These are phyloP conservation scores for Lotus japonicus DNA, from an alignment of 306 rosid genomes.

Conservation along the genomic window DNA sequence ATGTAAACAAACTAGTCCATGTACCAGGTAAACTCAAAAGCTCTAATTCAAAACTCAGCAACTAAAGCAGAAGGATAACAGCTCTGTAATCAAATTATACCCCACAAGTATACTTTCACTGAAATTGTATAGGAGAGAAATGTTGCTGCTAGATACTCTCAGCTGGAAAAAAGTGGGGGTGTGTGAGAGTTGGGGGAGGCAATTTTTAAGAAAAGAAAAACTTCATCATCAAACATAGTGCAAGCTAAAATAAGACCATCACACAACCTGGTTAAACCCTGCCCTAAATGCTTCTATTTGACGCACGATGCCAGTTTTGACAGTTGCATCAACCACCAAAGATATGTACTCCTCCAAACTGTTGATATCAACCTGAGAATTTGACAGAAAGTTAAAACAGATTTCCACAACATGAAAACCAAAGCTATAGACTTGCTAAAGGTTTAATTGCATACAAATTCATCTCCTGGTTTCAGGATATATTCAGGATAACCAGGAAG, in stretches of 20 bases:
- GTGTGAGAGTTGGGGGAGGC: neutral
- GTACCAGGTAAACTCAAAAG: neutral
- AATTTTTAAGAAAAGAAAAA: neutral
- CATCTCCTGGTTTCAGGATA: slow-evolving; percentile 65
- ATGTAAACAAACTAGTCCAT: too few species aligned
- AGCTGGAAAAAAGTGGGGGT: neutral
- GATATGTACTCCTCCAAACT: slow-evolving; percentile 86
- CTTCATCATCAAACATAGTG: neutral
- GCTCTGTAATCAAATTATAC: neutral
- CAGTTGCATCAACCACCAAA: slow-evolving; percentile 70
- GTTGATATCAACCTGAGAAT: slow-evolving; percentile 62
- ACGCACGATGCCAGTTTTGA: slow-evolving; percentile 66
- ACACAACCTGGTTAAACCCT: slow-evolving; percentile 80
- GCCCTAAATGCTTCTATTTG: slow-evolving; percentile 87
- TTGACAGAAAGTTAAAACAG: neutral
- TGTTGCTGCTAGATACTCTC: neutral
- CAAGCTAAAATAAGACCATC: neutral
- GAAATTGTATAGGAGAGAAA: neutral
- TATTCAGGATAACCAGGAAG: slow-evolving; percentile 89
- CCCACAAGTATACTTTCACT: neutral
- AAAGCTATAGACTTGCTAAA: neutral
- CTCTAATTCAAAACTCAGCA: neutral
- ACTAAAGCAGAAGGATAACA: neutral
- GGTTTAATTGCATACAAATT: slow-evolving; percentile 43
- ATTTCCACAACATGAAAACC: neutral